These are phyloP conservation scores for Xylariales sp. DNA, from an alignment of 2,329 filamentous ascomycete genomes.

Conservation along the genomic window DNA sequence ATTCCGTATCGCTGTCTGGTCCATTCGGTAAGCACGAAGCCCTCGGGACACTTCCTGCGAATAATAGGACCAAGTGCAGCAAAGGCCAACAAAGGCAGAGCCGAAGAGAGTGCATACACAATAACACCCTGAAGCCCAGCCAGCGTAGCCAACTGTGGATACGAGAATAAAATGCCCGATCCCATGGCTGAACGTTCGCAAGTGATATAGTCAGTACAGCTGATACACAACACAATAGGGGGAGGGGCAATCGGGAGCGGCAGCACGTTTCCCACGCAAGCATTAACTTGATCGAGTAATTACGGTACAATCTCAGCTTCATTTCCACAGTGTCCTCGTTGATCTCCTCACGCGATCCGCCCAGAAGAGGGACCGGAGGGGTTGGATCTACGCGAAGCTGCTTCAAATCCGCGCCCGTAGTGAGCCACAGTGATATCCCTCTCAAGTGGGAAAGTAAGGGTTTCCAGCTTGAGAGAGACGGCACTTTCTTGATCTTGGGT, in stretches of 20 bases:
- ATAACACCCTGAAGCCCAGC: constrained; percentile 74
- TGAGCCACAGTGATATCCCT: constrained; percentile 57
- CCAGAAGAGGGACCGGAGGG: constrained; percentile 22
- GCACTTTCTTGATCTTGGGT: constrained; percentile 35
- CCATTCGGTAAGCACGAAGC: constrained; percentile 83
- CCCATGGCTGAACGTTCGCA: constrained; percentile 65
- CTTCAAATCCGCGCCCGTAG: constrained; percentile 76
- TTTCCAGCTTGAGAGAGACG: constrained; percentile 17
- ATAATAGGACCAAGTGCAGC: constrained; percentile 72
- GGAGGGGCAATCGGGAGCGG: constrained; percentile 58
- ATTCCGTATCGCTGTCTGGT: constrained; percentile 72
- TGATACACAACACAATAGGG: constrained; percentile 18
- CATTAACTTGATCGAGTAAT: constrained; percentile 98
- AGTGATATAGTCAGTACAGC: constrained; percentile 31
- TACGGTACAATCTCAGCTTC: constrained; percentile 95
- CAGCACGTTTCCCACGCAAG: constrained; percentile 98
- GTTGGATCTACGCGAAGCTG: constrained; percentile 47
- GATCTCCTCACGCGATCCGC: constrained; percentile 15
- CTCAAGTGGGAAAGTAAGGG: constrained; percentile 8
- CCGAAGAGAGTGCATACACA: constrained; percentile 68
- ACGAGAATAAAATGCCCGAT: constrained; percentile 78
- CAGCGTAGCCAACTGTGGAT: constrained; percentile 75
- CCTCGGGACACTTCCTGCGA: constrained; percentile 72
- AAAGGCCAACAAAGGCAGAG: constrained; percentile 70
- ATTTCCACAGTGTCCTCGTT: constrained; percentile 34